phyloP scores from a whole-genome alignment of 352 stramenopile genomes.

The Pythium inflatum region DNA sequence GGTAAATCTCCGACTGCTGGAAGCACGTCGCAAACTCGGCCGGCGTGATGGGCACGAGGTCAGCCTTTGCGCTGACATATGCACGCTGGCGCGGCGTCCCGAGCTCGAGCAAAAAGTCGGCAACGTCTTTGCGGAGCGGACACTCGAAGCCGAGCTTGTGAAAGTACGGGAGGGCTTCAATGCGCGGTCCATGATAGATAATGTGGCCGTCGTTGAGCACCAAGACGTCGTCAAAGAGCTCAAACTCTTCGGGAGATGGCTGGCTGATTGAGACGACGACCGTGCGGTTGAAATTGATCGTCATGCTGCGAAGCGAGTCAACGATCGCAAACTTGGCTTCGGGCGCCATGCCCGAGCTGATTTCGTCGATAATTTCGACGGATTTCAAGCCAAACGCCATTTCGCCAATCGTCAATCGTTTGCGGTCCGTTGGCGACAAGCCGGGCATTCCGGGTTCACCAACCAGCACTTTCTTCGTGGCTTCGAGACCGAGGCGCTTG shows the following conservation, averaged over 20 bases:
- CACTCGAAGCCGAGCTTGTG: conserved; percentile 52
- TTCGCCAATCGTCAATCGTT: conserved; percentile 56
- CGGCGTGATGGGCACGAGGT: conserved; percentile 24
- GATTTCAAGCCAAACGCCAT: conserved; percentile 67
- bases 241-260: conserved; percentile 52
- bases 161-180: conserved; percentile 52
- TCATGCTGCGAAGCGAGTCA: conserved; percentile 64
- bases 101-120: conserved; percentile 45
- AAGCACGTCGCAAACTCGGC: conserved; percentile 60
- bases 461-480: conserved; percentile 59
- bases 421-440: conserved; percentile 40
- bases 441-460: conserved; percentile 52
- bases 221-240: conserved; percentile 65
- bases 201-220: conserved; percentile 55
- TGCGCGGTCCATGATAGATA: conserved; percentile 57
- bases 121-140: conserved; percentile 36
- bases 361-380: conserved; percentile 82
- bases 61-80: conserved; percentile 32
- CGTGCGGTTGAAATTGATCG: conserved; percentile 50
- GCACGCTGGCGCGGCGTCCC: conserved; percentile 38
- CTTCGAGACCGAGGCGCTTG: conserved; percentile 36
- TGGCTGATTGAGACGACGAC: conserved; percentile 54
- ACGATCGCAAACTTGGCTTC: conserved; percentile 90
- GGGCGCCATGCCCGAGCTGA: conserved; percentile 87
- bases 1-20: conserved; percentile 52